Evolutionary conservation across 345 rosid genomes (phyloP), one percentile per base, ranked within the genome.

Genomic region (Moricandia arvensis): DNA sequence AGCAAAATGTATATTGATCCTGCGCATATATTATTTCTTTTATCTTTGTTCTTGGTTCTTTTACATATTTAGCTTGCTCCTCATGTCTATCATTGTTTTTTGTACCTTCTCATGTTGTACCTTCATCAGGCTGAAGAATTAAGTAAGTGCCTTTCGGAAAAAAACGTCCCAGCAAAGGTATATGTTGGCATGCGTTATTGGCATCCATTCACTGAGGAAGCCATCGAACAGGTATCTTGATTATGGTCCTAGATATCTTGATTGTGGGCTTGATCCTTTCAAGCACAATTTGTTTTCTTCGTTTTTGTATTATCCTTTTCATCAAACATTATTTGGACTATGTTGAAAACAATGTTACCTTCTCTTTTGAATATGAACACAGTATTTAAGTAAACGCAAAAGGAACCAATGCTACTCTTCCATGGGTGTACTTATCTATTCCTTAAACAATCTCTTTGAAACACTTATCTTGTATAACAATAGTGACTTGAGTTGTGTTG

Each of bases 131-230:
- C 97, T 41, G 97, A 92, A 87, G 97, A 89, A 64, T 63, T 95
- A 74, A 87, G 90, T 79, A 90, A 90, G 75, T 87, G 89, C 71
- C 96, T 95, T 60, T 87, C 88, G 84, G 96, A 67, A 47, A 95
- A 95, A 82, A 74, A 92, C 34, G 89, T 92, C 51, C 97, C 93
- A 2, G 97, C 97, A 15, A 89, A 89, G 73, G 97, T 92, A 2
- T 95, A 95, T 82, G 97, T 95, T 65, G 99, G 99, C 64, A 95
- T 95, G 99, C 91, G 97, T 9, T 95, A 95, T 75, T 95, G 99
- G 99, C 99, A 95, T 82, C 99, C 97, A 53, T 95, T 92, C 85
- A 95, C 97, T 4, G 99, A 95, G 79, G 97, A 95, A 85, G 99
- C 99, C 49, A 95, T 95, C 61, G 93, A 90, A 73, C 96, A 87